phyloP scores from a whole-genome alignment of 2,329 filamentous ascomycete species.

The Colletotrichum tamarilloi region DNA sequence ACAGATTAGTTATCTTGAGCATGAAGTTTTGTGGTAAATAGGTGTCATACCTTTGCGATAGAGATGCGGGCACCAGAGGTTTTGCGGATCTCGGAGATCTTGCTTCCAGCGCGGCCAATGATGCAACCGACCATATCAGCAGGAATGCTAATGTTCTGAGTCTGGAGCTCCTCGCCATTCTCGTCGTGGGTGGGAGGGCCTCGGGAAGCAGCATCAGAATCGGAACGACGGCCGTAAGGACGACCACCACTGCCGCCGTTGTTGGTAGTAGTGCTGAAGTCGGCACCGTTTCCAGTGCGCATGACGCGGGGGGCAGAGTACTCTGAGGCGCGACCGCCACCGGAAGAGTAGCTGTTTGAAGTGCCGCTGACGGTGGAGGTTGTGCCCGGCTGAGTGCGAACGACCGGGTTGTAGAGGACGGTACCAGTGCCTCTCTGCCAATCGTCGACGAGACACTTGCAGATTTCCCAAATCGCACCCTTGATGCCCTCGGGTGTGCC shows the following conservation, averaged over 20 bases:
- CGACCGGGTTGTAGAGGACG: constrained; percentile 95
- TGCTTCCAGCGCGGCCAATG: constrained; percentile 92
- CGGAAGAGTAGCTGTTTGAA: constrained; percentile 50
- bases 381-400: constrained; percentile 80
- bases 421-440: constrained; percentile 98
- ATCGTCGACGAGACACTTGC: constrained; percentile 97
- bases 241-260: constrained; percentile 59
- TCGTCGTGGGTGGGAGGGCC: constrained; percentile 91
- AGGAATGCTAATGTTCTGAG: constrained; percentile 99
- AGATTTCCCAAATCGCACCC: constrained; percentile 97
- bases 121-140: constrained; percentile 99
- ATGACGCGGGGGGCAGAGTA: constrained; percentile 78
- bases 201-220: constrained; percentile 82
- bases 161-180: constrained; percentile 97
- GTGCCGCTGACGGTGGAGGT: constrained; percentile 46
- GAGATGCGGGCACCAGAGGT: constrained; percentile 96
- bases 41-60: constrained; percentile 80
- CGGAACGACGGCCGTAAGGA: constrained; percentile 81
- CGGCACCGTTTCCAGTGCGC: constrained; percentile 96
- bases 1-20: constrained; percentile 34
- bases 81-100: constrained; percentile 99
- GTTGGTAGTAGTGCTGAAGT: constrained; percentile 71
- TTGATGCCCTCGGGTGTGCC: constrained; percentile 95
- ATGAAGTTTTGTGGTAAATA: background rate
- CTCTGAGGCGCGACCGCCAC: constrained; percentile 59